These are phyloP conservation scores for Ceratobasidium sp. DNA, from an alignment of 1,284 basidiomycete species.

Conservation along the genomic window DNA sequence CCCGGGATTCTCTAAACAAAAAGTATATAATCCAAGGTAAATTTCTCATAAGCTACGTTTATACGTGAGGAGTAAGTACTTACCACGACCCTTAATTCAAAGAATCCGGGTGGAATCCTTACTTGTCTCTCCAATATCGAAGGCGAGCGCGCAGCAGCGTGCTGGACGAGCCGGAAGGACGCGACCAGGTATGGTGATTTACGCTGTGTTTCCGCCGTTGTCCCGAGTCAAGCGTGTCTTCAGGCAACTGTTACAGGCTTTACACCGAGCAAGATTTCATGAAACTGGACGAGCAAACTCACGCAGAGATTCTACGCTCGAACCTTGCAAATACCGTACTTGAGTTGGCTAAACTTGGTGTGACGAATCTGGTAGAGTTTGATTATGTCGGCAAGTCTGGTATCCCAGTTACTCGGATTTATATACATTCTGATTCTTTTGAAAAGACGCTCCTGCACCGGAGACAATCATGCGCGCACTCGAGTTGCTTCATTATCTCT, in stretches of 20 bases:
- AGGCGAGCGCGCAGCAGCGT: conserved; percentile 96
- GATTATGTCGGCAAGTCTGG: conserved; percentile 70
- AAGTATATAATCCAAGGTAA: conserved; percentile 95
- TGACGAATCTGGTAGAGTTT: conserved; percentile 97
- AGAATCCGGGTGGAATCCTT: conserved; percentile 13
- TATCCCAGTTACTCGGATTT: too few relatives aligned
- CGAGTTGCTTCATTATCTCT: conserved; percentile 93
- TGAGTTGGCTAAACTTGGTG: conserved; percentile 97
- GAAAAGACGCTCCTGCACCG: conserved; percentile 97
- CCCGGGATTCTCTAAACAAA: conserved; percentile 99
- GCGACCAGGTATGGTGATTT: conserved; percentile 68
- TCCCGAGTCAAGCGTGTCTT: too few relatives aligned
- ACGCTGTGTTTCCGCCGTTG: too few relatives aligned
- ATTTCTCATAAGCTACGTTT: conserved; percentile 79
- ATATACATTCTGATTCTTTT: too few relatives aligned
- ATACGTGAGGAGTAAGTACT: conserved; percentile 75
- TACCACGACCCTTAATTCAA: not conserved
- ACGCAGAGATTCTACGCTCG: conserved; percentile 63
- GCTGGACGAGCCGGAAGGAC: conserved; percentile 97
- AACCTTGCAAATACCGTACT: conserved; percentile 70
- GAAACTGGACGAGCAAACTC: conserved; percentile 59
- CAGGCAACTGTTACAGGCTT: conserved; percentile 95
- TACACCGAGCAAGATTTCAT: conserved; percentile 99
- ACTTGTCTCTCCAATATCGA: conserved; percentile 84
- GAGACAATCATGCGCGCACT: conserved; percentile 96